Conservation (phyloP, 352 stramenopile species). For the Aphanomyces cochlioides region DNA sequence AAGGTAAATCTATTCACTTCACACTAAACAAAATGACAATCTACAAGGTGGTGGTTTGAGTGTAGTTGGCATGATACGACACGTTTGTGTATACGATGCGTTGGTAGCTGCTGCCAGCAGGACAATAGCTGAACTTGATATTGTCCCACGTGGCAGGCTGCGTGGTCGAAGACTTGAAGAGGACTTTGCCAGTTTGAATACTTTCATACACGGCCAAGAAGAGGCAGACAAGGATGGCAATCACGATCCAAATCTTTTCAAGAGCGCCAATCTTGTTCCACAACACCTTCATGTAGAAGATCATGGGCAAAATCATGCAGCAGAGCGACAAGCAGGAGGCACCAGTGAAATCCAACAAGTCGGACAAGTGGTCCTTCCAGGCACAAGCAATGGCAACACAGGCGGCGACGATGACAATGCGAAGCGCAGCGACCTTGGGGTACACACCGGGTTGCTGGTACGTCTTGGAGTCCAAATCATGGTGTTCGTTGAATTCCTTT, state of each 20-base stretch:
- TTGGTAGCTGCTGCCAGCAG: not conserved
- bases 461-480: not conserved
- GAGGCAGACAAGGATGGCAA: slow-evolving; percentile 26
- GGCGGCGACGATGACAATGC: slow-evolving; percentile 37
- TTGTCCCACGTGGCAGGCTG: not conserved
- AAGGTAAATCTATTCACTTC: not conserved
- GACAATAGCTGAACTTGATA: not conserved
- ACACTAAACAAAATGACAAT: not conserved
- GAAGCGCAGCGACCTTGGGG: slow-evolving; percentile 23
- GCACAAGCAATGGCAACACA: slow-evolving; percentile 48
- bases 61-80: not conserved
- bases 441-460: slow-evolving; percentile 12
- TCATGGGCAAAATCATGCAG: slow-evolving; percentile 37
- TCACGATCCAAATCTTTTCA: slow-evolving; percentile 29
- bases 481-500: not conserved
- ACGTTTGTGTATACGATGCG: not conserved
- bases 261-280: slow-evolving; percentile 30
- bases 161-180: slow-evolving; percentile 20
- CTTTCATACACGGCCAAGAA: slow-evolving; percentile 31
- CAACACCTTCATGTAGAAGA: slow-evolving; percentile 38
- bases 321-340: slow-evolving; percentile 34
- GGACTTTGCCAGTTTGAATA: slow-evolving; percentile 19
- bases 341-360: slow-evolving; percentile 33
- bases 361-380: slow-evolving; percentile 39
- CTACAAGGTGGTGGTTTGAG: not conserved